Conservation (phyloP, 2,329 filamentous ascomycete genomes). For the Ophiostoma piceae region DNA sequence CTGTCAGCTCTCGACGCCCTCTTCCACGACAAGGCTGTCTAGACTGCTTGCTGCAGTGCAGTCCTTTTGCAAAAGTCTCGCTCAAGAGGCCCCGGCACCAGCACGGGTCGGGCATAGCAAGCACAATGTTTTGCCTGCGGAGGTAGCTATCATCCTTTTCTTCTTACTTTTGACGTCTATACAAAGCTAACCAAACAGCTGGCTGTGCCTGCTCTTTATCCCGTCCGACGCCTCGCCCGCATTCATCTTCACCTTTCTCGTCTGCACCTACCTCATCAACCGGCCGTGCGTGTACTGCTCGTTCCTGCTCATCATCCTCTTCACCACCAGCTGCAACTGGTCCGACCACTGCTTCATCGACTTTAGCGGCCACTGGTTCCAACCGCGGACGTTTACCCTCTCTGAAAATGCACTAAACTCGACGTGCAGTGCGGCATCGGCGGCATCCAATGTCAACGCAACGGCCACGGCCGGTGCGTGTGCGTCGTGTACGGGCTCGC, state of each 20-base stretch:
- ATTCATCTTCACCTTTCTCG: slow-evolving; percentile 83
- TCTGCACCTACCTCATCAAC: slow-evolving; percentile 93
- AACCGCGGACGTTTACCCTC: slow-evolving; percentile 51
- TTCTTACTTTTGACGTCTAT: too few relatives aligned
- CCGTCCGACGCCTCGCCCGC: slow-evolving; percentile 78
- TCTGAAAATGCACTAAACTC: not conserved
- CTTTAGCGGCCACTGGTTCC: slow-evolving; percentile 87
- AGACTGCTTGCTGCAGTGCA: not conserved
- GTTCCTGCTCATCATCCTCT: slow-evolving; percentile 88
- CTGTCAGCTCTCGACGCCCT: not conserved
- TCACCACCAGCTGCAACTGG: slow-evolving; percentile 61
- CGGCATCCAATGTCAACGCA: not conserved
- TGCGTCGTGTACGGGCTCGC: not conserved
- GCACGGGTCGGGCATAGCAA: too few relatives aligned
- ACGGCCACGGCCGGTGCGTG: not conserved
- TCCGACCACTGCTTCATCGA: slow-evolving; percentile 90
- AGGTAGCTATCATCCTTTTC: slow-evolving; percentile 42
- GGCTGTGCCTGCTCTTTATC: slow-evolving; percentile 83
- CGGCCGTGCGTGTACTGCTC: slow-evolving; percentile 97
- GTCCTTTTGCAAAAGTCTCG: not conserved
- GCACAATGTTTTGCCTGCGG: slow-evolving; percentile 60
- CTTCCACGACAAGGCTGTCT: slow-evolving; percentile 1
- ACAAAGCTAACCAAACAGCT: slow-evolving; percentile 45
- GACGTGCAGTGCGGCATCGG: not conserved
- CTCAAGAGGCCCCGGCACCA: not conserved